Percentiles rank a stretch among this genome's conserved stretches.
phyloP scores from a whole-genome alignment of 305 asterid genomes.

The Fraxinus albicans region DNA sequence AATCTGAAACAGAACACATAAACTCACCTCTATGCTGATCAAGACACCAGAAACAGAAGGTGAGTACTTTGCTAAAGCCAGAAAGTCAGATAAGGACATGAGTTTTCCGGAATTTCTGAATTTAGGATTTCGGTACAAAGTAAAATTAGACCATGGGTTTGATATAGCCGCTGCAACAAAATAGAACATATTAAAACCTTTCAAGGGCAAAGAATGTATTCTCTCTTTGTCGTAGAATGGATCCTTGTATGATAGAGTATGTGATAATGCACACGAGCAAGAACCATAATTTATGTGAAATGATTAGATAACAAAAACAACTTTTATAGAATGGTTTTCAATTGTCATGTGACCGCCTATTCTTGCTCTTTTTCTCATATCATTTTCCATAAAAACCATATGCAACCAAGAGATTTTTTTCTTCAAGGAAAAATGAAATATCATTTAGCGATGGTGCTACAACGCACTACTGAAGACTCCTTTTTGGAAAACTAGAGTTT shows the following conservation, averaged over 20 bases:
- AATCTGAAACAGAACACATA: not conserved
- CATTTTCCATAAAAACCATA: too few species aligned
- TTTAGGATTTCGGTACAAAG: constrained; percentile 60
- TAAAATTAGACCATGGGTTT: constrained; percentile 35
- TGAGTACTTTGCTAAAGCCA: constrained; percentile 55
- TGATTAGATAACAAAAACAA: not conserved
- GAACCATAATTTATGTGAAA: not conserved
- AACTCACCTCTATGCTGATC: constrained; percentile 74
- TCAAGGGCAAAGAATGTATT: not conserved
- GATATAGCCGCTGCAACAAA: constrained; percentile 59
- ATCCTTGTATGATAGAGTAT: constrained; percentile 16
- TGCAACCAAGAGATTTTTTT: too few species aligned
- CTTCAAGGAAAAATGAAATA: too few species aligned
- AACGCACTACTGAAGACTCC: too few species aligned
- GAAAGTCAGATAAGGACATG: constrained; percentile 55
- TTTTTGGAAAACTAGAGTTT: too few species aligned
- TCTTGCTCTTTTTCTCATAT: too few species aligned
- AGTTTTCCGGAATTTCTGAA: constrained; percentile 45
- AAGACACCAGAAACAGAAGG: constrained; percentile 73
- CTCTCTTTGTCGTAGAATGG: not conserved
- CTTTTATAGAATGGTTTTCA: too few species aligned
- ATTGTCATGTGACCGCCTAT: too few species aligned
- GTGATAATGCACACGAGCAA: not conserved
- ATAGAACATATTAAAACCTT: constrained; percentile 4
- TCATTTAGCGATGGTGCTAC: too few species aligned